These are phyloP conservation scores for Trichosanthes cucumerina DNA, from an alignment of 306 rosid genomes.

Conservation along the genomic window DNA sequence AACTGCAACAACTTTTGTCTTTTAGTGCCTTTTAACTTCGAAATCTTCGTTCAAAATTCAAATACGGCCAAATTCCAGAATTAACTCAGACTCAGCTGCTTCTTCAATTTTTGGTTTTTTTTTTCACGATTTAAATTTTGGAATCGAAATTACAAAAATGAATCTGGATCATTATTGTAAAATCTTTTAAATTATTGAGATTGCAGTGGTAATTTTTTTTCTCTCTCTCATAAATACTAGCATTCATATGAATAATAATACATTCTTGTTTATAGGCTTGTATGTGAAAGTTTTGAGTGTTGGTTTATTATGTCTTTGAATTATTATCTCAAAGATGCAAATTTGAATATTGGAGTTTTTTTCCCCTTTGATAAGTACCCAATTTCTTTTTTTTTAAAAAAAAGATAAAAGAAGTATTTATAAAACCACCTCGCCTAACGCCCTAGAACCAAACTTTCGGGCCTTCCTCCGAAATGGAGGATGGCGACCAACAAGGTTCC, in stretches of 20 bases:
- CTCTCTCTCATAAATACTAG: no score
- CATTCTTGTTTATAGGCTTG: background rate
- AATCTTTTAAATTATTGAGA: background rate
- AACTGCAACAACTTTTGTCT: background rate
- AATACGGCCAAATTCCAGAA: background rate
- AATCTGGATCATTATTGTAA: background rate
- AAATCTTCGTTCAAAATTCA: background rate
- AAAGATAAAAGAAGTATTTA: no score
- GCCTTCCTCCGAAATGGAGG: no score
- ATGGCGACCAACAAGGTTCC: no score
- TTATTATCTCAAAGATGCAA: background rate
- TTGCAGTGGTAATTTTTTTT: background rate
- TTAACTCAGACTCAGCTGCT: background rate
- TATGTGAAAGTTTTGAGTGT: background rate
- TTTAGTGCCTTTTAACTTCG: background rate
- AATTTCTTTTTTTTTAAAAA: no score
- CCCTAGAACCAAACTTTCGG: no score
- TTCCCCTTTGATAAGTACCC: no score
- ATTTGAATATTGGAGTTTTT: background rate
- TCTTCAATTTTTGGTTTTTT: background rate
- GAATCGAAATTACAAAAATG: no score
- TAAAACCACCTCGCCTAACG: no score
- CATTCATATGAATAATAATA: no score
- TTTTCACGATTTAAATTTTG: no score
- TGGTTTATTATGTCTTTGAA: background rate